Evolutionary conservation across 192 early-diverging fungal species (phyloP), one percentile per base, ranked within the genome.

Genomic region (Linnemannia elongata): DNA sequence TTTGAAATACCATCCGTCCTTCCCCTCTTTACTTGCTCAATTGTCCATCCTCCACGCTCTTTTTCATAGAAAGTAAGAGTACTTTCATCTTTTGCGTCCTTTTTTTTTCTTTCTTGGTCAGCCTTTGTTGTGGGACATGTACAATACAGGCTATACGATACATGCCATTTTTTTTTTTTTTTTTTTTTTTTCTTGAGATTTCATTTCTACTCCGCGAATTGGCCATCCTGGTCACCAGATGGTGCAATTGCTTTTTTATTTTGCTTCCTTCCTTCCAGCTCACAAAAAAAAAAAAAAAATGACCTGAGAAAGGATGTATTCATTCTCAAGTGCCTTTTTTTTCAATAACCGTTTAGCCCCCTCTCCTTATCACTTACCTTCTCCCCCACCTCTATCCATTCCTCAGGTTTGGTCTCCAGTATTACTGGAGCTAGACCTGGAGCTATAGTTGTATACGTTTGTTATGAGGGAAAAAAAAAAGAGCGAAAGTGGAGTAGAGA

Each of bases 121-220:
- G 20, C 33, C 69, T 45, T 45, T 4, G 47, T 49, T 49, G 17
- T 49, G 47, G 38, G 38, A 39, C 38, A 39, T n/a, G 38, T 39
- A 39, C 38, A 39, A 39, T 49, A 49, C 47, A 18, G 47, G 3
- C 47, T 17, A 0, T 49, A 49, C 47, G 47, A 49, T 63, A 63
- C 60, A 63, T 63, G 27, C 22, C n/a, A 9, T 13, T n/a, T n/a
- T 57, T 55, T 47, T n/a, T n/a, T n/a, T n/a, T n/a, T 13, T n/a
- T n/a, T 57, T 49, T 55, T 57, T 75, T 52, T 27, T 12, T 49
- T 27, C 22, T 10, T 44, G 44, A 44, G 12, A 44, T 44, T 55
- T 24, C 54, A 39, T 57, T 68, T 27, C n/a, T 63, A 63, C 69
- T 71, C 41, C 69, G 38, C 69, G 41, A 41, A 38, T 71, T 81